Base-by-base conservation (phyloP, 2,329 filamentous ascomycete genomes). In the Monilinia polystroma region DNA sequence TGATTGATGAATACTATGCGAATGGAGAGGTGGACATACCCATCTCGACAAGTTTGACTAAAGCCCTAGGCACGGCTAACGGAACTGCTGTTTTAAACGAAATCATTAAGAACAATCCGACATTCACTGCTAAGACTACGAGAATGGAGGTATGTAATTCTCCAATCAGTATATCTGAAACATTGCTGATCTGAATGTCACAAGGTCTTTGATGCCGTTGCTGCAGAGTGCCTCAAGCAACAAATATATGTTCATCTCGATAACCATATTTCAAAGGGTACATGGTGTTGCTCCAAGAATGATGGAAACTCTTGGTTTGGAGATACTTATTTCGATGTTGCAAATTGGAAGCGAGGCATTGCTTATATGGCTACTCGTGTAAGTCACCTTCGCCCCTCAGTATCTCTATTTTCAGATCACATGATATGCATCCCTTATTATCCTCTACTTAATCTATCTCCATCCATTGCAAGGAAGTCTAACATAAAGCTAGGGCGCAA, bases 231-330 rank as follows among this genome's bases (percentile, higher is more conserved):
- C 43, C 78, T 81, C 0, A 81, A 78, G 32, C 85, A 86, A 70
- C 73, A 84, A 20, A 82, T 88, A 64, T 85, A 85, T 69, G 78
- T 88, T 6, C 83, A 86, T 69, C 78, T 87, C 0, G 85, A 88
- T 74, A 87, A 88, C 72, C 86, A 88, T 74, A 82, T 88, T 69
- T 86, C 84, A 12, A 80, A 79, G 57, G 86, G 80, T 2, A 78
- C 79, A 65, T 88, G 86, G 85, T 88, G 85, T 73, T 88, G 85
- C 71, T 79, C 78, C 11, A 78, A 75, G 0, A 77, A 73, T 0
- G 85, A 88, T 63, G 84, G 84, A 3, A 88, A 88, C 73, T 77
- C 80, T 32, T 88, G 85, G 85, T 87, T 85, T 77, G 84, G 86
- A 14, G 87, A 90, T 72, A 80, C 76, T 0, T 81, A 87, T 71